Evolutionary conservation across 2,329 filamentous ascomycete species (phyloP), one percentile per base, ranked within the genome.

Genomic region (Alternaria sp.): DNA sequence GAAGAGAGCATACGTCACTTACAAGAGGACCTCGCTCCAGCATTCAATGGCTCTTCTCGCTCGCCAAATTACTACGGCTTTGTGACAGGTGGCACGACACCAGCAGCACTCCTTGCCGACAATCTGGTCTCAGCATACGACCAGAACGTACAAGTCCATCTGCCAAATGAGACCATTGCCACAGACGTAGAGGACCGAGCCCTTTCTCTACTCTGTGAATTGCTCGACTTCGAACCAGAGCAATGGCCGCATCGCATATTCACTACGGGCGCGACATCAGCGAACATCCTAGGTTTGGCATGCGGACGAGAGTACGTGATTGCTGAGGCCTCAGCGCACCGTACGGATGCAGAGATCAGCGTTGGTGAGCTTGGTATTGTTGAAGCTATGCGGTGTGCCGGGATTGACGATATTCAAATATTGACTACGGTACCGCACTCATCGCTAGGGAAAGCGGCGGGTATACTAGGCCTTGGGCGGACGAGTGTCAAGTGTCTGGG

Each of bases 381-480:
- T 22, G 83, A 83, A 32, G 91, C 92, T 2, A 90, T 92, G 74
- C 77, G 81, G 6, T 81, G 80, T 44, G 88, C 90, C 0, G 87
- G 89, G 0, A 78, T 96, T 14, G 83, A 83, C 18, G 85, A 89
- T 25, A 83, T 97, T 7, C 91, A 93, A 73, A 84, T 97, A 8
- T 81, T 97, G 60, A 94, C 92, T 1, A 93, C 92, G 41, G 86
- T 90, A 67, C 91, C 90, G 0, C 94, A 98, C 77, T 96, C 92
- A 44, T 96, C 92, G 3, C 81, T 97, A 2, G 85, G 84, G 54
- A 97, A 97, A 80, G 93, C 93, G 11, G 93, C 93, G 0, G 90
- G 91, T 40, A 82, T 97, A 1, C 83, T 96, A 4, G 94, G 94
- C 0, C 81, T 97, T 12, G 94, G 94, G 0, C 84, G 92, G 40